Evolutionary conservation across 768 basidiomycete species (phyloP).

Genomic region (Amanita subjunquillea): DNA sequence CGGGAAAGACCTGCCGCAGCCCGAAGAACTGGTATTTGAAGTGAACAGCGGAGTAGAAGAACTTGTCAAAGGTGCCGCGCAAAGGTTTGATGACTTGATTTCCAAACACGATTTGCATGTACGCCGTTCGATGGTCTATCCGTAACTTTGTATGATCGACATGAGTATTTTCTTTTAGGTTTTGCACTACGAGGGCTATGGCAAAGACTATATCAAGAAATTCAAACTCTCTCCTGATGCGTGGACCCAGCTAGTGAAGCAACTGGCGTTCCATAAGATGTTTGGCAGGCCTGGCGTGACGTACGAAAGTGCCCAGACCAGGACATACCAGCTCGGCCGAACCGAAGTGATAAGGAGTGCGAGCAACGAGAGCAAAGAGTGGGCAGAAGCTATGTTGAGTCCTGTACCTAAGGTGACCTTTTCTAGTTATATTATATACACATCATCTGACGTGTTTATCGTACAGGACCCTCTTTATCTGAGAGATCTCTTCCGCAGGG

Average conservation of each 20-base stretch:
- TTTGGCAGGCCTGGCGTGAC: slow-evolving; percentile 63
- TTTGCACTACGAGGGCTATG: slow-evolving; percentile 81
- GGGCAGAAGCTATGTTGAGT: slow-evolving; percentile 84
- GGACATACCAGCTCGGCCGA: slow-evolving; percentile 82
- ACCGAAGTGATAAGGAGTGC: slow-evolving; percentile 93
- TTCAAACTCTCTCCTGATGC: slow-evolving; percentile 86
- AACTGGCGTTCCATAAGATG: slow-evolving; percentile 91
- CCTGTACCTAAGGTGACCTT: slow-evolving; percentile 29
- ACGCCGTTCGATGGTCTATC: slow-evolving; percentile 11
- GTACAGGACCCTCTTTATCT: slow-evolving; percentile 33
- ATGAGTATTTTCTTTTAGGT: slow-evolving; percentile 32
- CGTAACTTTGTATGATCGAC: neutral
- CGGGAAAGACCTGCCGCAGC: slow-evolving; percentile 33
- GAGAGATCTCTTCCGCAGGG: slow-evolving; percentile 59
- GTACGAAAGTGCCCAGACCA: slow-evolving; percentile 92
- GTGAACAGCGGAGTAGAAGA: slow-evolving; percentile 42
- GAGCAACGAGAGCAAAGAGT: slow-evolving; percentile 74
- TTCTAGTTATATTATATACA: neutral
- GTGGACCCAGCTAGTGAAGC: slow-evolving; percentile 92
- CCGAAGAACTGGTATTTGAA: slow-evolving; percentile 63
- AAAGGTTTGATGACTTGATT: slow-evolving; percentile 68
- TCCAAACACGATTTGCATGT: slow-evolving; percentile 73
- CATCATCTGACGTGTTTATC: slow-evolving; percentile 10
- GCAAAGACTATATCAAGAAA: slow-evolving; percentile 78
- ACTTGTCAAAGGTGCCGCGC: slow-evolving; percentile 48